A percentile compares a stretch with the other conserved stretches of the same genome.
These are phyloP conservation scores for Botrytis paeoniae DNA, from an alignment of 2,329 filamentous ascomycete species.

Conservation along the genomic window DNA sequence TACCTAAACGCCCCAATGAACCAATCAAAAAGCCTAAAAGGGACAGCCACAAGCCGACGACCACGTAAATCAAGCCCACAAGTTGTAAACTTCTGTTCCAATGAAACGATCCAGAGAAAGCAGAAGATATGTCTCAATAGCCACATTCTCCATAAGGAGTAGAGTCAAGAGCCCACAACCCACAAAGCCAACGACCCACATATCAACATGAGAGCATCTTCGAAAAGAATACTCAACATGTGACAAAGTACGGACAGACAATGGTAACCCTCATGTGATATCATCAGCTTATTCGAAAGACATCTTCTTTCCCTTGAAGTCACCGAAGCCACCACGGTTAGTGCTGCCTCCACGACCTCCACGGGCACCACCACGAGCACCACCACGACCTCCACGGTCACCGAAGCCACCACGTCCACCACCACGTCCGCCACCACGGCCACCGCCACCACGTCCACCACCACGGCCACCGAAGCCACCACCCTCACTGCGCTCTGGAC, in stretches of 20 bases:
- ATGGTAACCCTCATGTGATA: constrained; percentile 25
- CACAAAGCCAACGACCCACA: constrained; percentile 39
- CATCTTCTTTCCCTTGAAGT: constrained; percentile 56
- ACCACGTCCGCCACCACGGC: constrained; percentile 35
- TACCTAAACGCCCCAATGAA: constrained; percentile 33
- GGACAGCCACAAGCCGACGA: constrained; percentile 39
- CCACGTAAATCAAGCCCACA: constrained; percentile 38
- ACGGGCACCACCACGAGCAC: constrained; percentile 43
- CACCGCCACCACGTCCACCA: constrained; percentile 45
- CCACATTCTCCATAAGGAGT: constrained; percentile 39
- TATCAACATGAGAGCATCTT: constrained; percentile 28
- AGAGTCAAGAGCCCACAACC: constrained; percentile 41
- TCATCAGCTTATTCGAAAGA: constrained; percentile 37
- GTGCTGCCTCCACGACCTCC: constrained; percentile 44
- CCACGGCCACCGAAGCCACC: constrained; percentile 45
- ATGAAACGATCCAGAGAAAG: constrained; percentile 7
- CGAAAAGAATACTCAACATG: constrained; percentile 27
- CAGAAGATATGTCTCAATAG: constrained; percentile 38
- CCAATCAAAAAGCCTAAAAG: constrained; percentile 34
- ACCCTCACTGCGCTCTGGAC: constrained; percentile 48
- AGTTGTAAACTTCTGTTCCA: constrained; percentile 25
- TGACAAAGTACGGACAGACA: constrained; percentile 32
- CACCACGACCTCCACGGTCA: constrained; percentile 41
- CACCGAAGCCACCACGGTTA: constrained; percentile 55
- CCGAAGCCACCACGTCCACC: constrained; percentile 38